A percentile compares a stretch with the other conserved stretches of the same genome.
These are phyloP conservation scores for Amyloporia xantha DNA, from an alignment of 768 basidiomycete genomes.

Conservation along the genomic window DNA sequence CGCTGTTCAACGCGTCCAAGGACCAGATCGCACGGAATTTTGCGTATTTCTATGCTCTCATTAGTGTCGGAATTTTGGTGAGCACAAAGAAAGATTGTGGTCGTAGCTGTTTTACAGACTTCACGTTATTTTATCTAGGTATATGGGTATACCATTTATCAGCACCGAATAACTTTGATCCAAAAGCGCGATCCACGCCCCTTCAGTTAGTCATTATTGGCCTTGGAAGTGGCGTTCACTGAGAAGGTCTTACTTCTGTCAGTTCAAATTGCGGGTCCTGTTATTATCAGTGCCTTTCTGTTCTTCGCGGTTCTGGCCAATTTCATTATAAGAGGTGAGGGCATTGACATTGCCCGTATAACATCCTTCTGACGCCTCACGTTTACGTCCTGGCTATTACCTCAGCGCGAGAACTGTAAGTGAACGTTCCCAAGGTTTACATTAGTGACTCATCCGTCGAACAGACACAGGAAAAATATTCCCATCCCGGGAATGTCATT, in stretches of 20 bases:
- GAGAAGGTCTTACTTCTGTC: not conserved
- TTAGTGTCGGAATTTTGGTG: conserved; percentile 69
- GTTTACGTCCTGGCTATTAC: not conserved
- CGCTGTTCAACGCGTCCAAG: conserved; percentile 81
- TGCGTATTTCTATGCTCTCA: conserved; percentile 74
- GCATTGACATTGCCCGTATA: not conserved
- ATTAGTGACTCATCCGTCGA: too few species aligned
- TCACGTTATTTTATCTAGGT: conserved; percentile 36
- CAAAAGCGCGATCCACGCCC: conserved; percentile 80
- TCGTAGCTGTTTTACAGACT: not conserved
- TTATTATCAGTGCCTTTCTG: conserved; percentile 73
- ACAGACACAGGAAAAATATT: conserved; percentile 29
- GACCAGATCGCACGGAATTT: conserved; percentile 64
- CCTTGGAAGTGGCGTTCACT: not conserved
- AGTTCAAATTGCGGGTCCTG: conserved; percentile 82
- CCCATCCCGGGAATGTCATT: conserved; percentile 26
- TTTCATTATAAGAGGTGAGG: conserved; percentile 78
- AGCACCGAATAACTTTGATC: conserved; percentile 87
- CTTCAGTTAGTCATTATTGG: conserved; percentile 52
- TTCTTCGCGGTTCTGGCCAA: conserved; percentile 87
- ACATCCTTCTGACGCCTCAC: not conserved
- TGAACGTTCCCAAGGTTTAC: not conserved
- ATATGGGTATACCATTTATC: conserved; percentile 84
- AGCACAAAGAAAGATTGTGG: conserved; percentile 9
- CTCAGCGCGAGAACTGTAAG: conserved; percentile 58